Evolutionary conservation across 2,329 filamentous ascomycete genomes (phyloP).

Genomic region (Passalora sequoiae): DNA sequence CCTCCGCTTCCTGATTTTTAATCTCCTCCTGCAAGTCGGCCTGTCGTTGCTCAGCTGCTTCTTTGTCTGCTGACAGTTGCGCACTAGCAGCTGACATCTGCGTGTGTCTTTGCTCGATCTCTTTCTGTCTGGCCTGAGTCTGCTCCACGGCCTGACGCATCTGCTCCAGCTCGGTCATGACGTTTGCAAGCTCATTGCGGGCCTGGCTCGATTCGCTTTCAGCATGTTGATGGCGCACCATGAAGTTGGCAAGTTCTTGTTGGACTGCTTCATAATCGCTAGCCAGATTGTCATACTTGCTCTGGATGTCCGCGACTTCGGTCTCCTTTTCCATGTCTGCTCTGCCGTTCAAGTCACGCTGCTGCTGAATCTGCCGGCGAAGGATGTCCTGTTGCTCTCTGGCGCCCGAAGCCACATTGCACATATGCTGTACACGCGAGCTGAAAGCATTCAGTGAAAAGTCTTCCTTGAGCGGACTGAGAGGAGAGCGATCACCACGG

Average conservation of each 20-base stretch:
- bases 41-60: constrained; percentile 20
- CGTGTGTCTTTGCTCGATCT: constrained; percentile 31
- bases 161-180: constrained; percentile 35
- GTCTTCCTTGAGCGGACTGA: constrained; percentile 35
- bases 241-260: constrained; percentile 28
- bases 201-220: constrained; percentile 29
- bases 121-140: constrained; percentile 30
- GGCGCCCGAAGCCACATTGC: constrained; percentile 68
- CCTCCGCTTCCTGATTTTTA: constrained; percentile 53
- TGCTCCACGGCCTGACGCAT: constrained; percentile 29
- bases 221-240: constrained; percentile 26
- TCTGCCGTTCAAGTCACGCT: constrained; percentile 85
- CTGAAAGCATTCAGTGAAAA: constrained; percentile 75
- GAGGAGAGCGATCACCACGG: constrained; percentile 9
- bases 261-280: constrained; percentile 26
- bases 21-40: constrained; percentile 32
- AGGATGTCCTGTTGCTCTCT: constrained; percentile 86
- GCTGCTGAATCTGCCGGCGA: constrained; percentile 88
- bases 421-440: constrained; percentile 71
- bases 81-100: constrained; percentile 26
- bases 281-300: constrained; percentile 26
- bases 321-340: constrained; percentile 58
- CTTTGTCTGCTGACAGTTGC: constrained; percentile 20
- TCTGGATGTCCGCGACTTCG: constrained; percentile 30
- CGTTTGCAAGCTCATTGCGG: constrained; percentile 39